Conservation (phyloP, 179 eudicot genomes). For the Actinidia chinensis region DNA sequence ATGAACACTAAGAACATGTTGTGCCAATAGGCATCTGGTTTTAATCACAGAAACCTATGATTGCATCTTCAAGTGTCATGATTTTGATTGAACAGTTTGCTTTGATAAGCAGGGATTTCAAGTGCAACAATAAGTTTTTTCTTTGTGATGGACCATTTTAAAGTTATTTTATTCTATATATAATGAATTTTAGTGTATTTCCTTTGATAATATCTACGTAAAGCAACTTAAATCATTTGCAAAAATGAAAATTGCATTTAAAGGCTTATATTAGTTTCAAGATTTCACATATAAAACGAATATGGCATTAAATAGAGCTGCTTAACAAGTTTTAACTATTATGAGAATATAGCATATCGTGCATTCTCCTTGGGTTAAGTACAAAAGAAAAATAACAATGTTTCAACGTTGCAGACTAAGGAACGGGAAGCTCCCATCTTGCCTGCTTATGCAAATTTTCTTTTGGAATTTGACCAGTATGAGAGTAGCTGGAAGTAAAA, state of each 20-base stretch:
- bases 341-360: neutral
- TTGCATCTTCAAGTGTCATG: slow-evolving; percentile 26
- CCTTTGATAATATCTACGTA: neutral
- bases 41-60: slow-evolving; percentile 16
- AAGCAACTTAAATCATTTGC: neutral
- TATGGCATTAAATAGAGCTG: neutral
- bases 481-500: neutral
- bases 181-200: slow-evolving; percentile 4
- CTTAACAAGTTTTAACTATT: neutral
- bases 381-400: neutral
- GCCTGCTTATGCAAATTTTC: neutral
- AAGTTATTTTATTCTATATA: neutral
- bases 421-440: neutral
- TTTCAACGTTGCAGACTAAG: neutral
- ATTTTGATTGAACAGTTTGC: slow-evolving; percentile 29
- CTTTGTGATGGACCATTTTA: slow-evolving; percentile 3
- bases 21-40: slow-evolving; percentile 16
- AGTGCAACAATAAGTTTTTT: slow-evolving; percentile 12
- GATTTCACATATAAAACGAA: neutral
- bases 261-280: neutral
- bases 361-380: neutral
- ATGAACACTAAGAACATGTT: slow-evolving; percentile 17
- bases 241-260: slow-evolving; percentile 9
- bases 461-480: neutral
- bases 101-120: slow-evolving; percentile 27